Percentiles rank a stretch among this genome's conserved stretches.
phyloP scores from a whole-genome alignment of 768 basidiomycete genomes.

The Mycena alexandri region DNA sequence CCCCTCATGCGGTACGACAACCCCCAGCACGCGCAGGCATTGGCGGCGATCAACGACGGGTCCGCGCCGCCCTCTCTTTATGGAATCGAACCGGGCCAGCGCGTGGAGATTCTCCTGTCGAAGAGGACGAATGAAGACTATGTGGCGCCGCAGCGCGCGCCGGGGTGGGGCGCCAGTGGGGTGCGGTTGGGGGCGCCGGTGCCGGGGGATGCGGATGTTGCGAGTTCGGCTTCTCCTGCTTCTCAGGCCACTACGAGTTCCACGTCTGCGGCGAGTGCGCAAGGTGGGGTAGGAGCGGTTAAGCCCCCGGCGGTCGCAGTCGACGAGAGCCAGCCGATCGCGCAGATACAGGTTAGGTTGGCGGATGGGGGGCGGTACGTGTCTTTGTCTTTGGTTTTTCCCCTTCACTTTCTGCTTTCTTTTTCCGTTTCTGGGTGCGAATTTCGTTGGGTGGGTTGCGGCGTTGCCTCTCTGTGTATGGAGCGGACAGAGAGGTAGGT shows the following conservation, averaged over 20 bases:
- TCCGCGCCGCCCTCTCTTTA: slow-evolving; percentile 84
- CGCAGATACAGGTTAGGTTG: slow-evolving; percentile 90
- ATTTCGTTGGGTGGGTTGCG: no score
- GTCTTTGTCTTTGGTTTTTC: neutral
- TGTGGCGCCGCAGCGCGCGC: slow-evolving; percentile 61
- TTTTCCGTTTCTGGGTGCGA: no score
- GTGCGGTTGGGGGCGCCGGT: slow-evolving; percentile 84
- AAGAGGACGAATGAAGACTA: slow-evolving; percentile 82
- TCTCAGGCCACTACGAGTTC: no score
- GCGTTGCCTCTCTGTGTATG: no score
- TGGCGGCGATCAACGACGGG: slow-evolving; percentile 78
- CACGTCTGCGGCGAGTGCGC: no score
- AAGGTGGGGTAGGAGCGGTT: no score
- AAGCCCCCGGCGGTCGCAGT: slow-evolving; percentile 62
- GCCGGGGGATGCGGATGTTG: slow-evolving; percentile 47
- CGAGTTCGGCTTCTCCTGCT: slow-evolving; percentile 64
- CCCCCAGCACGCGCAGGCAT: slow-evolving; percentile 74
- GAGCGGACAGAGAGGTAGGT: no score
- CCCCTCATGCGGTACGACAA: slow-evolving; percentile 88
- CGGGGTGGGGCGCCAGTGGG: slow-evolving; percentile 40
- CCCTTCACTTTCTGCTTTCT: no score
- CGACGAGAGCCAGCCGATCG: slow-evolving; percentile 84
- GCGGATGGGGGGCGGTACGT: slow-evolving; percentile 89
- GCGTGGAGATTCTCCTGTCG: slow-evolving; percentile 84
- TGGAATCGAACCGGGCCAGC: slow-evolving; percentile 80